These are phyloP conservation scores for Debaryomyces robertsiae DNA, from an alignment of 1,139 yeast genomes.

Conservation along the genomic window DNA sequence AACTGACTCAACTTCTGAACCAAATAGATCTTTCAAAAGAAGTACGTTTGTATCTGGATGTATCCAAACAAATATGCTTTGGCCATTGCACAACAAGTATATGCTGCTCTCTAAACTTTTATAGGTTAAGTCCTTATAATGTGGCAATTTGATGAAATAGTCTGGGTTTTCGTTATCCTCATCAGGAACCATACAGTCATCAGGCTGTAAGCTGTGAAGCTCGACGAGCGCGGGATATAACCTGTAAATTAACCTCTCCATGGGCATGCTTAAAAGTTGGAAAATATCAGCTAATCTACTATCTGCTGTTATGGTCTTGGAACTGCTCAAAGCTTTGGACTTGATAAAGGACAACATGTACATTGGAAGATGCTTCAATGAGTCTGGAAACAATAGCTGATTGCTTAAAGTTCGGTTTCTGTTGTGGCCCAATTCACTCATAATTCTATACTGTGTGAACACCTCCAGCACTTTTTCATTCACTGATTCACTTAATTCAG, in stretches of 20 bases:
- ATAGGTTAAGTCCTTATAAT: conserved; percentile 47
- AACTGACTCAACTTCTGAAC: conserved; percentile 46
- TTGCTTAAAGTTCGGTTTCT: conserved; percentile 54
- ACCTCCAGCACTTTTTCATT: conserved; percentile 69
- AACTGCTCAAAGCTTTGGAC: conserved; percentile 59
- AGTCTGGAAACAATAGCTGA: conserved; percentile 80
- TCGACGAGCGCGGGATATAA: conserved; percentile 84
- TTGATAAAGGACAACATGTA: conserved; percentile 72
- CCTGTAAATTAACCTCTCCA: conserved; percentile 61
- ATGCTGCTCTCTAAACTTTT: conserved; percentile 70
- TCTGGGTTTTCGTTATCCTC: conserved; percentile 44
- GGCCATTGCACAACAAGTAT: conserved; percentile 75
- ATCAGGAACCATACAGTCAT: conserved; percentile 47
- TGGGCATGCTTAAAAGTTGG: conserved; percentile 56
- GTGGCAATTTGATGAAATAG: conserved; percentile 53
- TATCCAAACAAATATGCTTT: conserved; percentile 63
- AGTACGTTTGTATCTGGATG: conserved; percentile 70
- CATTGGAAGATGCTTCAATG: conserved; percentile 72
- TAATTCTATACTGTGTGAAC: conserved; percentile 72
- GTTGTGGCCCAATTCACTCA: conserved; percentile 51
- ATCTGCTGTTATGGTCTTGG: conserved; percentile 51
- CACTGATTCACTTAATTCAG: conserved; percentile 63
- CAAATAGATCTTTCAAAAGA: conserved; percentile 75
- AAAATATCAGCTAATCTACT: conserved; percentile 61
- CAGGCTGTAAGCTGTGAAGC: conserved; percentile 63